These are phyloP conservation scores for Erodium maritimum DNA, from an alignment of 345 rosid genomes.

Conservation along the genomic window DNA sequence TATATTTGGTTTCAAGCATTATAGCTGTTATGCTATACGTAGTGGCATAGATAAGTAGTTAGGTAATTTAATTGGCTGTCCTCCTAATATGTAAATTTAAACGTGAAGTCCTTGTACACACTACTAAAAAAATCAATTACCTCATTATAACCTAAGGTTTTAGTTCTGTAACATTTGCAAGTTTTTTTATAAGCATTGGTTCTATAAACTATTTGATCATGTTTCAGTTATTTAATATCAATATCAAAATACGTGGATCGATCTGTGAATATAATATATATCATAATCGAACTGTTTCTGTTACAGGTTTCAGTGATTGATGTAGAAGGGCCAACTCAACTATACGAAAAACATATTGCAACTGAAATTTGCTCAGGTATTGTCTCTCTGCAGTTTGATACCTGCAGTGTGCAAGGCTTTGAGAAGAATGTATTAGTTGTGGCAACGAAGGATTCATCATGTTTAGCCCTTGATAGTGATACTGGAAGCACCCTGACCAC, in stretches of 20 bases:
- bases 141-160: no score
- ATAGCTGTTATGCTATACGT: no score
- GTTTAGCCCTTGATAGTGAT: conserved; percentile 58
- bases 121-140: no score
- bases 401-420: conserved; percentile 57
- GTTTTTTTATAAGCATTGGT: no score
- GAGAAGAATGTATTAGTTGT: conserved; percentile 68
- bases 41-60: no score
- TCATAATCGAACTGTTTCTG: background rate
- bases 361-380: conserved; percentile 59
- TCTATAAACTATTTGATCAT: no score
- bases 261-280: background rate
- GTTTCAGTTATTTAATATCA: background rate
- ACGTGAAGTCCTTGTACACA: no score
- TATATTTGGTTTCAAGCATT: no score
- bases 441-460: conserved; percentile 75
- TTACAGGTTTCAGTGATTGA: conserved; percentile 65
- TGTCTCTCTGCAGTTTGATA: conserved; percentile 52
- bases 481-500: conserved; percentile 55
- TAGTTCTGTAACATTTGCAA: no score
- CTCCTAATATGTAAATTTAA: no score
- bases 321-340: conserved; percentile 34
- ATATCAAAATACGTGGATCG: background rate
- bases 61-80: no score
- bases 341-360: conserved; percentile 49